Evolutionary conservation across 75 land plant genomes (phyloP), one percentile per base, ranked within the genome.

Genomic region (Pinus albicaulis): DNA sequence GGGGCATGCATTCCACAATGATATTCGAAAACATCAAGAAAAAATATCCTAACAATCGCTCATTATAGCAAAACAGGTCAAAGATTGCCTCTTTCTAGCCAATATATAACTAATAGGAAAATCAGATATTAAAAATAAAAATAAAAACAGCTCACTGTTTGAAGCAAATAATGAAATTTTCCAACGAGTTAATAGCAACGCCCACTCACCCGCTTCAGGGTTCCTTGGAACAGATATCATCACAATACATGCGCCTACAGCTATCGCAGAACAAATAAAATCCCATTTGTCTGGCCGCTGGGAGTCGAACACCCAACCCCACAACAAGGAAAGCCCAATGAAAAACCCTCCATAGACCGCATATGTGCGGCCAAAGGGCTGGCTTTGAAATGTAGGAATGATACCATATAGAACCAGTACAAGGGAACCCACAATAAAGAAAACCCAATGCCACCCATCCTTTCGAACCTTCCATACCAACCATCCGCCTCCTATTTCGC

Each of bases 401-500:
- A 86, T 74, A 13, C 88, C 88, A 61, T 86, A 86, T 12, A 76
- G 36, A 14, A 86, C 76, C 24, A 86, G 74, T 22, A 80, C 36
- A 14, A 74, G 16, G 26, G 65, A 73, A 13, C 88, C 88, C 36
- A 84, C 53, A 26, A 84, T 28, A 56, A 86, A 80, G 74, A 73
- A 86, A 11, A 56, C 77, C 88, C 88, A 86, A 36, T 71, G 74
- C 88, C 88, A 86, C 0, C 70, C 80, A 24, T 76, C 82, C 34
- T 68, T 84, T 63, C 88, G 24, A 87, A 87, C 84, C 65, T 86
- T 86, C 88, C 88, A 86, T 3, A 86, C 82, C 34, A 86, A 17
- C 88, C 88, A 86, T 6, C 88, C 88, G 24, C 88, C 87, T 5
- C 83, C 84, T 14, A 86, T 84, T 82, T 86, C 88, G 52, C 87